These are phyloP conservation scores for Aegilops tauschii DNA, from an alignment of 176 grass and related monocot species.

Conservation along the genomic window DNA sequence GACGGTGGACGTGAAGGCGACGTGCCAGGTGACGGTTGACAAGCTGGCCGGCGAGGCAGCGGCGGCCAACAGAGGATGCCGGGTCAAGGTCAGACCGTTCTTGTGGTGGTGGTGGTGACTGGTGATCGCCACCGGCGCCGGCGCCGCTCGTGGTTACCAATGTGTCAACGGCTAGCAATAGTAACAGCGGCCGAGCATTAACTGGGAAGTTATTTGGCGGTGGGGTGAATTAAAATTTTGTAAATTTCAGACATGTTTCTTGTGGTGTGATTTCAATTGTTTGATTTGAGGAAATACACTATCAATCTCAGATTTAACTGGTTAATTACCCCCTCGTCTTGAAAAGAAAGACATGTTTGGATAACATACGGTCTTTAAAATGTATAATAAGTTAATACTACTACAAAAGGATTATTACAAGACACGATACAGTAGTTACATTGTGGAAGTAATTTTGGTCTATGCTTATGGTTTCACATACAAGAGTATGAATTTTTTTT, in stretches of 20 bases:
- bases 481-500: no score
- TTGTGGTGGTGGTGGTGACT: constrained; percentile 46
- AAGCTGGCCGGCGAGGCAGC: constrained; percentile 29
- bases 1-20: constrained; percentile 60
- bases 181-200: not conserved
- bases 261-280: not conserved
- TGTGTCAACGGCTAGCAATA: not conserved
- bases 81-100: constrained; percentile 39
- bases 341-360: no score
- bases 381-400: no score
- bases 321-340: no score
- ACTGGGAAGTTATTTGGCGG: not conserved
- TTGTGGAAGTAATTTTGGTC: no score
- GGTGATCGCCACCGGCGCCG: not conserved
- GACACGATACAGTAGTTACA: no score
- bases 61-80: constrained; percentile 18
- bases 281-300: no score
- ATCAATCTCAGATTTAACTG: no score
- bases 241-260: not conserved
- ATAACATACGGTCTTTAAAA: no score
- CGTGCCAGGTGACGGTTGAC: constrained; percentile 62
- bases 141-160: not conserved
- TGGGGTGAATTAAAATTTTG: not conserved
- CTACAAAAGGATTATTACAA: no score
- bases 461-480: no score